Evolutionary conservation across 345 rosid genomes (phyloP), one percentile per base, ranked within the genome.

Genomic region (Eucalyptus cloeziana): DNA sequence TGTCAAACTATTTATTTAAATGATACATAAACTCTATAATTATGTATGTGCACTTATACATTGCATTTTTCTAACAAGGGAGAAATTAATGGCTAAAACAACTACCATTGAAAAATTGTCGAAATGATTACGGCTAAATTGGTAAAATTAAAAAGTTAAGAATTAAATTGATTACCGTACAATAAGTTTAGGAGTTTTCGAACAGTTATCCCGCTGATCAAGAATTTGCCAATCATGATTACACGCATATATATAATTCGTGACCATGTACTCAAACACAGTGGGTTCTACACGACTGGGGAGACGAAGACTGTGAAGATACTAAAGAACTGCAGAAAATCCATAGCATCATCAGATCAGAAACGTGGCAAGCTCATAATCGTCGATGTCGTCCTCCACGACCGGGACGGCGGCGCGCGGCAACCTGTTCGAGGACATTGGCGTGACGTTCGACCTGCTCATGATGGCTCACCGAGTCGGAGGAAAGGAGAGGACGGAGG

Each of bases 261-360:
- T 17, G 19, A 44, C 47, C 49, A n/a, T 27, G 52, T 9, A 52
- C 9, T 45, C 21, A 30, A 17, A 85, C 49, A 43, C 67, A 91
- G 93, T 90, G 90, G 92, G 54, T 91, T 37, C 30, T 91, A 50
- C 94, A 91, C 50, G 91, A 91, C 76, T 91, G 90, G 93, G 79
- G 80, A 8, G 93, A 91, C 30, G 91, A 89, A 50, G 24, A 89
- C 24, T 90, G 92, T 90, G 6, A 87, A 87, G 49, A 91, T 92
- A 19, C n/a, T 92, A 47, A 91, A 67, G n/a, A 91, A 90, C 24
- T 90, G 92, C 87, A 54, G 88, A 52, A 86, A 89, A 45, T 88
- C 93, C 8, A 56, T 91, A 49, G 83, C 83, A 37, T 71, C 83
- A 2, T 67, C 88, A 17, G 88, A 85, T 44, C 51, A 89, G 64